Evolutionary conservation across 1,284 basidiomycete species (phyloP), one percentile per base, ranked within the genome.

Genomic region (Leccinum brunneo-olivaceum): DNA sequence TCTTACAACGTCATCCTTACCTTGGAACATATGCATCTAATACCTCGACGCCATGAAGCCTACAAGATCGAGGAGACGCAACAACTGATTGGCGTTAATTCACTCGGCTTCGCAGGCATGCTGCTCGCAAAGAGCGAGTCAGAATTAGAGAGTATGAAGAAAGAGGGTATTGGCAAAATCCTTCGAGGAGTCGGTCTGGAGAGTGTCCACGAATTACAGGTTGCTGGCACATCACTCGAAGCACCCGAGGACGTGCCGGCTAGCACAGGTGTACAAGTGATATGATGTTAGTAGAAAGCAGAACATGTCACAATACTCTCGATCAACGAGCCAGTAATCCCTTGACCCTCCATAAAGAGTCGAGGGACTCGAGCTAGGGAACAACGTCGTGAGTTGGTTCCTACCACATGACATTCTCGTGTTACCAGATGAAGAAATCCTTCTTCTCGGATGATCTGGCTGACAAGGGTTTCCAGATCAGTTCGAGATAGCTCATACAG

Each of bases 1-100:
- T 86, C 85, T 21, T 93, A 90, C 72, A 94, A 94, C 58, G 74
- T 88, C 51, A 65, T 93, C 45, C 70, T 94, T 52, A 92, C 90
- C 5, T 68, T 84, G 41, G 79, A 88, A 51, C 90, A 94, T 63
- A 70, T 94, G 51, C 81, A 93, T 62, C 49, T 93, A 44, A 80
- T 93, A 54, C 90, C 90, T 18, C 78, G 90, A 34, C 72, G 71
- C 41, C 63, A 66, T 34, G 84, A 87, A 56, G 64, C 62, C 14
- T 71, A 81, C 58, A 65, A 59, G 12, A 63, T 84, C 8, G 45
- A 62, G 41, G 70, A 68, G 45, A 76, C 74, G 5, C 74, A 76
- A 14, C 73, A 77, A 28, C 51, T 62, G 47, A 61, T 94, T 34
- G 78, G 77, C 52, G 71, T 94, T 27, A 93, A 94, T 61, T 74